These are phyloP conservation scores for Apiotrichum mycotoxinovorans DNA, from an alignment of 1,284 basidiomycete genomes.

Conservation along the genomic window DNA sequence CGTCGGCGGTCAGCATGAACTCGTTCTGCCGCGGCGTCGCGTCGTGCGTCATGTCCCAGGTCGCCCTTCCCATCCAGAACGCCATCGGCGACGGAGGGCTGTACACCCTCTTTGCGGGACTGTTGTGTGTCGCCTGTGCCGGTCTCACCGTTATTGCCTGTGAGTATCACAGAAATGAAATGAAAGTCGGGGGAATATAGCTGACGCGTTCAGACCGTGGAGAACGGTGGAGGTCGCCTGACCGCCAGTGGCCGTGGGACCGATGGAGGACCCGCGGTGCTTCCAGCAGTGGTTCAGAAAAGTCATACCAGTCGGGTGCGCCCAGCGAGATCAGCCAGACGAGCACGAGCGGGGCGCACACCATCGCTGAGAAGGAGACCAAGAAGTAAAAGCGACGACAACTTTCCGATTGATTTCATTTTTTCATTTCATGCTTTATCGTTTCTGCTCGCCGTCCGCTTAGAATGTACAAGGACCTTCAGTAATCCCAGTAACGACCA, in stretches of 20 bases:
- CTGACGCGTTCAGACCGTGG: slow-evolving; percentile 22
- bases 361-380: too few species aligned
- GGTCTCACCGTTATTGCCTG: slow-evolving; percentile 30
- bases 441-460: too few species aligned
- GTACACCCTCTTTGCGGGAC: slow-evolving; percentile 67
- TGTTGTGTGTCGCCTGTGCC: slow-evolving; percentile 54
- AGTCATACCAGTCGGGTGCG: too few species aligned
- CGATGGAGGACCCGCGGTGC: too few species aligned
- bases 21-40: slow-evolving; percentile 42
- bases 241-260: slow-evolving; percentile 14
- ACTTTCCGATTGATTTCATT: too few species aligned
- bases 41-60: slow-evolving; percentile 46
- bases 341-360: too few species aligned
- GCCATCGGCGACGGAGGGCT: slow-evolving; percentile 66
- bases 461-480: too few species aligned
- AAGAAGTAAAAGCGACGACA: too few species aligned
- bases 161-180: slow-evolving; percentile 13
- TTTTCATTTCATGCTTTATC: too few species aligned
- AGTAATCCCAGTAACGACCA: too few species aligned
- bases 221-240: slow-evolving; percentile 21
- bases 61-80: slow-evolving; percentile 48
- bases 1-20: slow-evolving; percentile 42
- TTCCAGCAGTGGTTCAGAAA: not conserved
- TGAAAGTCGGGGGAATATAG: too few species aligned
- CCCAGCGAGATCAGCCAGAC: not conserved